Conservation (phyloP, 371 early-diverging fungal genomes). For the Mortierella polycephala region DNA sequence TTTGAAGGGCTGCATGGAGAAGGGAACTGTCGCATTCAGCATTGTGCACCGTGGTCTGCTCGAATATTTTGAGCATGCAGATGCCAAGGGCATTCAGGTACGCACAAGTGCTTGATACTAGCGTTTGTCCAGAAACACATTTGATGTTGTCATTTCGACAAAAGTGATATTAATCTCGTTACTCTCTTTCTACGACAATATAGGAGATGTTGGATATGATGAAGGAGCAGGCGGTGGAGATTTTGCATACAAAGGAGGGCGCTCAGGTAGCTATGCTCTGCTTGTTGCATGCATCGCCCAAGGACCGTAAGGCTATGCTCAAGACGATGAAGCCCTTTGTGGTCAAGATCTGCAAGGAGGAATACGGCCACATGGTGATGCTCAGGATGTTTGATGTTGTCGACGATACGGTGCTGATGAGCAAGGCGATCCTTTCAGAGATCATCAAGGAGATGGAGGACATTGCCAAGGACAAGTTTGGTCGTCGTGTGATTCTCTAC, state of each 20-base stretch:
- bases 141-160: neutral
- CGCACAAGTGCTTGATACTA: constrained; percentile 1
- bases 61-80: constrained; percentile 81
- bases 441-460: constrained; percentile 66
- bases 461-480: constrained; percentile 76
- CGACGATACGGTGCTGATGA: constrained; percentile 94
- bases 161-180: neutral
- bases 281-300: constrained; percentile 77
- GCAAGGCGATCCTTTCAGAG: constrained; percentile 79
- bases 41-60: constrained; percentile 90
- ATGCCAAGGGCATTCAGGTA: constrained; percentile 69
- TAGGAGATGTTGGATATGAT: constrained; percentile 78
- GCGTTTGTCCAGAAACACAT: neutral
- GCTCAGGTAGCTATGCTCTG: constrained; percentile 85
- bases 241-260: constrained; percentile 94
- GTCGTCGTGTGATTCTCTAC: constrained; percentile 79
- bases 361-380: constrained; percentile 91
- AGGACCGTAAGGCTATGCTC: constrained; percentile 92
- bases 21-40: constrained; percentile 84
- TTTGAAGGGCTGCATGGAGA: constrained; percentile 80
- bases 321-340: constrained; percentile 89
- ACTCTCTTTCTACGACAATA: neutral
- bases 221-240: constrained; percentile 86
- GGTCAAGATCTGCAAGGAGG: constrained; percentile 85
- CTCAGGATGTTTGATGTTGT: constrained; percentile 86